Conservation (phyloP, 2,329 filamentous ascomycete genomes). For the Trichoderma breve region DNA sequence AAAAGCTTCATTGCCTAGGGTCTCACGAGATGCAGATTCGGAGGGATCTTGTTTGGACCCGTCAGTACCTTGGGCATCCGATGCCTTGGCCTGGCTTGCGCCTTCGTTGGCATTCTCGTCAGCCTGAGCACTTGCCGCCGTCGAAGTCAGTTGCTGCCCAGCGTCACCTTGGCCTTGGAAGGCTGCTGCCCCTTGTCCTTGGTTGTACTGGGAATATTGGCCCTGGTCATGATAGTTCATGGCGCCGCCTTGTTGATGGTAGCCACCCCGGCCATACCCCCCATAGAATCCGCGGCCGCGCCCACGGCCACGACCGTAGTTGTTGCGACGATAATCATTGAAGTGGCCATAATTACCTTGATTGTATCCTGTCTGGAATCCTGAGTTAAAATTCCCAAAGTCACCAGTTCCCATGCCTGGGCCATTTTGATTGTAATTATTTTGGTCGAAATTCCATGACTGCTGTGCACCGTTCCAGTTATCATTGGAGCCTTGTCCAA, state of each 20-base stretch:
- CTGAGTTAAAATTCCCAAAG: conserved; percentile 75
- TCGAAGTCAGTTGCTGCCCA: conserved; percentile 23
- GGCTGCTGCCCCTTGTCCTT: conserved; percentile 15
- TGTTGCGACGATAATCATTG: conserved; percentile 74
- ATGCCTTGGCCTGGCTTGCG: conserved; percentile 4
- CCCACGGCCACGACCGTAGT: conserved; percentile 65
- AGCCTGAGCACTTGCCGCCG: conserved; percentile 31
- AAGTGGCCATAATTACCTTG: conserved; percentile 81
- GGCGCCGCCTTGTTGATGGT: conserved; percentile 40
- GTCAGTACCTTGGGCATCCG: conserved; percentile 16
- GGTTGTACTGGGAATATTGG: conserved; percentile 32
- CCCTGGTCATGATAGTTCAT: conserved; percentile 38
- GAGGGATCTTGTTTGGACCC: conserved; percentile 26
- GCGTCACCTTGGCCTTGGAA: conserved; percentile 25
- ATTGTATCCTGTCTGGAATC: conserved; percentile 75
- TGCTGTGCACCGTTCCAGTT: conserved; percentile 79
- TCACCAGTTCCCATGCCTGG: conserved; percentile 77
- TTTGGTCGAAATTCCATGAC: conserved; percentile 80
- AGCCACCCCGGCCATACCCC: conserved; percentile 56
- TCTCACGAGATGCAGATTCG: conserved; percentile 31
- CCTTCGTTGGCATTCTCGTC: conserved; percentile 40
- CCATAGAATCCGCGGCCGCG: conserved; percentile 62
- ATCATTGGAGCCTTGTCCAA: conserved; percentile 64
- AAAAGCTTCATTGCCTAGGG: conserved; percentile 31
- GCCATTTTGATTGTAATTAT: conserved; percentile 88